phyloP scores from a whole-genome alignment of 495 filamentous ascomycete species.

The Penicillium angulare region DNA sequence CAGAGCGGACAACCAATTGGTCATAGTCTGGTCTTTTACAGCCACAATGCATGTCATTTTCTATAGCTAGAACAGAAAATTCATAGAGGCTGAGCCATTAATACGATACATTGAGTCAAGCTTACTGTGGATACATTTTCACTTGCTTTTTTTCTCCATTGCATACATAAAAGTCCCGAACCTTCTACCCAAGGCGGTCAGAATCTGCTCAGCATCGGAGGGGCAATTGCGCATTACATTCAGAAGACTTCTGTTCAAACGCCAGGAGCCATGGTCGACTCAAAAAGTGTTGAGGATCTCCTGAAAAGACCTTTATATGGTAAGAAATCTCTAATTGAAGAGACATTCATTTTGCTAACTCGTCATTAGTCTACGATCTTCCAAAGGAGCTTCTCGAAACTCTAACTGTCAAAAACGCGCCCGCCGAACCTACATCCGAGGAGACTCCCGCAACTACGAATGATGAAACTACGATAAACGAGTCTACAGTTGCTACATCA shows the following conservation, averaged over 20 bases:
- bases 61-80: not conserved
- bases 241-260: slow-evolving; percentile 5
- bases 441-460: no score
- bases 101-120: no score
- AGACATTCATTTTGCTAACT: slow-evolving; percentile 18
- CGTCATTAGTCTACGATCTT: slow-evolving; percentile 73
- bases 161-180: no score
- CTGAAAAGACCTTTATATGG: slow-evolving; percentile 66
- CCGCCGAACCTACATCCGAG: slow-evolving; percentile 16
- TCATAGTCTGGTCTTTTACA: slow-evolving; percentile 1
- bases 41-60: not conserved
- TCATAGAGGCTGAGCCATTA: not conserved
- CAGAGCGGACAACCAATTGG: slow-evolving; percentile 2
- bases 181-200: slow-evolving; percentile 19
- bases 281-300: slow-evolving; percentile 45
- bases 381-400: slow-evolving; percentile 73
- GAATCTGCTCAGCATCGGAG: slow-evolving; percentile 17
- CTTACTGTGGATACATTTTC: no score
- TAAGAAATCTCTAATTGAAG: not conserved
- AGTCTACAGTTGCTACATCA: slow-evolving; percentile 54
- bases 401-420: slow-evolving; percentile 55
- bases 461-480: slow-evolving; percentile 31
- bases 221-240: slow-evolving; percentile 15
- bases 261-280: slow-evolving; percentile 18
- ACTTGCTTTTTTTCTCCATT: no score